Base-by-base conservation (phyloP, 139 green algal species). In the Micractinium conductrix region DNA sequence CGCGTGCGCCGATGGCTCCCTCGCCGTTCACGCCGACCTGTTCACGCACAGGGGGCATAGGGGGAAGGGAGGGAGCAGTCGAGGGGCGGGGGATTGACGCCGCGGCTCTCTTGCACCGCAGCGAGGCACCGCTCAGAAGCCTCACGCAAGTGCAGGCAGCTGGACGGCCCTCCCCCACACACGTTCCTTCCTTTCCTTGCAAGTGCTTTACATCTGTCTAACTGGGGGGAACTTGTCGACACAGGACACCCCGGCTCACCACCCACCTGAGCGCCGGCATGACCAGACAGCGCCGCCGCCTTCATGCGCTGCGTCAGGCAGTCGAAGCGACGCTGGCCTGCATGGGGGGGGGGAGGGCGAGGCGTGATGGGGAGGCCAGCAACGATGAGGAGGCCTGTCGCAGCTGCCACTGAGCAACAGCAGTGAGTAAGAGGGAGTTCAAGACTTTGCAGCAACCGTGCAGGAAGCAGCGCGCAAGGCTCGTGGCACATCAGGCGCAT, bases 221-320 rank as follows among this genome's bases (percentile, higher is more conserved):
- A 58, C 55, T 4, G 3, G 28, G 14, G 14, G 55, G 55, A 22
- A 24, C 28, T 22, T 63, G 55, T 6, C 55, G 10, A 67, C 21
- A 35, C 4, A 5, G 4, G 58, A 67, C 58, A 67, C 10, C 26
- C 22, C 43, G 7, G 21, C 44, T 19, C 28, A 24, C 17, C 3
- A 43, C 17, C 3, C 75, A 87, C 75, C 79, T 93, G 88, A 2
- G 87, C 91, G 19, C 91, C 89, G 6, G 86, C 87, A 37, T 92
- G 91, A 17, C 91, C 89, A 19, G 88, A 88, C n/a, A 91, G 92
- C 14, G 94, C 94, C 8, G 93, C 93, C 16, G 94, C 93, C 19
- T 87, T 90, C 45, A 92, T 93, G 58, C 94, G 90, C 73, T 94
- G 89, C 48, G 90, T 81, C 82, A 97, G 88, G 88, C 94, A 97